phyloP scores from a whole-genome alignment of 768 basidiomycete genomes.

The Butyriboletus loyo region DNA sequence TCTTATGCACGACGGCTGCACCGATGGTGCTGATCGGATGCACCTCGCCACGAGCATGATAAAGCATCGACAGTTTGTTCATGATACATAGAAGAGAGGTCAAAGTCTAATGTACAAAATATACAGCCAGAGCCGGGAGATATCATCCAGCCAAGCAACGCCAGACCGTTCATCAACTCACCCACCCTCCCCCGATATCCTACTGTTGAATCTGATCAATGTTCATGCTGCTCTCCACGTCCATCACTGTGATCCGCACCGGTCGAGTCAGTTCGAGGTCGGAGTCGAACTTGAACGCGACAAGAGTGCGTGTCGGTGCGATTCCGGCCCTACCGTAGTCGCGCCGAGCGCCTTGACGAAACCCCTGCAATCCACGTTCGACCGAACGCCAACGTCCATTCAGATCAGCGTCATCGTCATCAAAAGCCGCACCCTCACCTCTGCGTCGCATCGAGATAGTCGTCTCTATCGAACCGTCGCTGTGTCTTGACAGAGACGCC shows the following conservation, averaged over 20 bases:
- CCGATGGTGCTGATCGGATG: neutral
- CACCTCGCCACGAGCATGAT: neutral
- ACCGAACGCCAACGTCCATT: too few relatives aligned
- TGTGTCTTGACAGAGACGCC: conserved; percentile 68
- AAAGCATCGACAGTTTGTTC: neutral
- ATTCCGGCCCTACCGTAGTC: conserved; percentile 35
- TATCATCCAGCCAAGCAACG: neutral
- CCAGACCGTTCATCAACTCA: neutral
- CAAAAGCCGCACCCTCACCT: too few relatives aligned
- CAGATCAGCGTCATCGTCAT: too few relatives aligned
- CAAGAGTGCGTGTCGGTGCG: conserved; percentile 10
- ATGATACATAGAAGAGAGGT: neutral
- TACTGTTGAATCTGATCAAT: neutral
- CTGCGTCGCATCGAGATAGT: conserved; percentile 73
- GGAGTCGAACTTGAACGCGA: neutral
- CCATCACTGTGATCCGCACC: neutral
- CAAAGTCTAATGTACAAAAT: neutral
- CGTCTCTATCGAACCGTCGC: conserved; percentile 55
- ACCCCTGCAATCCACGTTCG: conserved; percentile 33
- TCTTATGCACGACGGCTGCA: too few relatives aligned
- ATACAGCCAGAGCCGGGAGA: too few relatives aligned
- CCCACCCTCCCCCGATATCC: neutral
- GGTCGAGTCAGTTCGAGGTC: too few relatives aligned
- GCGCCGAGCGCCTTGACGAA: conserved; percentile 51
- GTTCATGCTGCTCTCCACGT: neutral